phyloP scores from a whole-genome alignment of 371 early-diverging fungal species.

The Umbelopsis sp. region DNA sequence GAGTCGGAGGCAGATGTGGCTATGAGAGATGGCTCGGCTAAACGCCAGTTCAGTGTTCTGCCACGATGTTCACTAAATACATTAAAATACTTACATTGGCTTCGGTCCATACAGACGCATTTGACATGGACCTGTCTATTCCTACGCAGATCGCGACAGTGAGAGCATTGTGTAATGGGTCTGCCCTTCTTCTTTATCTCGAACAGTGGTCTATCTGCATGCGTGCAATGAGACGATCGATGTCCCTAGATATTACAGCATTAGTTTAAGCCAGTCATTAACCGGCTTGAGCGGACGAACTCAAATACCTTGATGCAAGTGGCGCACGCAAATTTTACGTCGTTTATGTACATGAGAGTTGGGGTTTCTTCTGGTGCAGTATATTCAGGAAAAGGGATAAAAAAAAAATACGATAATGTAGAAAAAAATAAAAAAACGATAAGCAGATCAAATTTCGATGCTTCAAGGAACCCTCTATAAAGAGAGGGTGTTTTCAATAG shows the following conservation, averaged over 20 bases:
- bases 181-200: constrained; percentile 80
- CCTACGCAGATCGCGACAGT: constrained; percentile 77
- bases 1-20: constrained; percentile 6
- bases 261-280: background rate
- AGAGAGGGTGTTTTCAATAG: background rate
- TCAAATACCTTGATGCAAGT: constrained; percentile 38
- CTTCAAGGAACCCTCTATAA: background rate
- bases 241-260: constrained; percentile 54
- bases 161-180: constrained; percentile 77
- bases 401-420: background rate
- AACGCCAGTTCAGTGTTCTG: constrained; percentile 11
- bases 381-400: background rate
- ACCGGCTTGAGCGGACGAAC: background rate
- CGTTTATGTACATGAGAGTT: constrained; percentile 32
- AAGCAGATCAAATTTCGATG: background rate
- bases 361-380: background rate
- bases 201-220: constrained; percentile 67
- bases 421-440: background rate
- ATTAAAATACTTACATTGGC: constrained; percentile 3
- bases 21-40: constrained; percentile 23
- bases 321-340: constrained; percentile 38
- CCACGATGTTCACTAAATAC: background rate
- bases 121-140: constrained; percentile 78
- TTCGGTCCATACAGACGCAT: constrained; percentile 65
- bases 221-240: constrained; percentile 66